A percentile compares a stretch with the other conserved stretches of the same genome.
Conservation (phyloP, 2,329 filamentous ascomycete species). For the Hypoxylon sp. region DNA sequence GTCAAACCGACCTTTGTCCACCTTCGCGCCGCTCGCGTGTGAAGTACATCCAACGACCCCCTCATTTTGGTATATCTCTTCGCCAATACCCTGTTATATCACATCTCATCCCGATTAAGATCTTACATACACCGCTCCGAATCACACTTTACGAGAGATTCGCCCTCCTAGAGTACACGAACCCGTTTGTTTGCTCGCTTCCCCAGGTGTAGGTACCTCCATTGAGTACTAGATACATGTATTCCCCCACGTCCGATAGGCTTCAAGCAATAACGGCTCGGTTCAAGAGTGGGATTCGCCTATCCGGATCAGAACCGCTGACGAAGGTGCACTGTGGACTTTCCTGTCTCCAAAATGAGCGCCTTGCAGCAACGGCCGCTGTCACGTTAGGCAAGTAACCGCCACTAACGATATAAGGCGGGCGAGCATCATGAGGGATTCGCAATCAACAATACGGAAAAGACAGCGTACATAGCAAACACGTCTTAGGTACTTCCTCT, state of each 20-base stretch:
- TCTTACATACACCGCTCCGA: slow-evolving; percentile 23
- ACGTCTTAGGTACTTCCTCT: slow-evolving; percentile 2
- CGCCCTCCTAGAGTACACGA: background rate
- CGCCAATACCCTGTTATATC: slow-evolving; percentile 15
- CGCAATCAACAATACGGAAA: background rate
- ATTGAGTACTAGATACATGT: slow-evolving; percentile 12
- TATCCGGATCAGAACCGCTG: slow-evolving; percentile 34
- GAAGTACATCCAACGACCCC: slow-evolving; percentile 12
- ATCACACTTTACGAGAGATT: background rate
- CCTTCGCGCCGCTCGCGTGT: slow-evolving; percentile 22
- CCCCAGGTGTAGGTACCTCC: background rate
- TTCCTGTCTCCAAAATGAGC: slow-evolving; percentile 31
- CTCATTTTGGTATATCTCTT: slow-evolving; percentile 9
- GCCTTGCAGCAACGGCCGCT: slow-evolving; percentile 41
- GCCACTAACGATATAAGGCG: slow-evolving; percentile 17
- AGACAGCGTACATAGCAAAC: slow-evolving; percentile 27
- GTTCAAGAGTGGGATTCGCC: slow-evolving; percentile 21
- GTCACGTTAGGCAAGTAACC: slow-evolving; percentile 42
- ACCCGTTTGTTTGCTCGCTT: slow-evolving; percentile 25
- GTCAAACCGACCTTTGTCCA: slow-evolving; percentile 27
- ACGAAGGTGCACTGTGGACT: slow-evolving; percentile 17
- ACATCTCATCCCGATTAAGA: slow-evolving; percentile 30
- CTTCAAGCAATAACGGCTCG: background rate
- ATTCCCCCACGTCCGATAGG: slow-evolving; percentile 11
- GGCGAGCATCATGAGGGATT: slow-evolving; percentile 1